Conservation (phyloP, 139 green algal species). For the Mesotaenium endlicherianum region DNA sequence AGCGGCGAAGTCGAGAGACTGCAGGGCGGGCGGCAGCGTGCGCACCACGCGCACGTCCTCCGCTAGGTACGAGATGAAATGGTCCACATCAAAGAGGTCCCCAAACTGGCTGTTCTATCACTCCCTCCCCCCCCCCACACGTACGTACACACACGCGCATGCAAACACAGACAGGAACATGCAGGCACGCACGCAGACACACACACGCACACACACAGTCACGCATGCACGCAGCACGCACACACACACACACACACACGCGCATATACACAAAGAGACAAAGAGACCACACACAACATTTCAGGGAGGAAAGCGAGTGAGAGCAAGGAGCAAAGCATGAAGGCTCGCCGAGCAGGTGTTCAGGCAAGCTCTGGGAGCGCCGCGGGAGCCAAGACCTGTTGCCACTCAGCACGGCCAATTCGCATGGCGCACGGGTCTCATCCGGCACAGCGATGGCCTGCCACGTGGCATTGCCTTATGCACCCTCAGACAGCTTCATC, state of each 20-base stretch:
- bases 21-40: slow-evolving; percentile 1
- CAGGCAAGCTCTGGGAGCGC: neutral
- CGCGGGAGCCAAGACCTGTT: neutral
- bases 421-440: too few species aligned
- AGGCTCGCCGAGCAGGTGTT: neutral
- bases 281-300: neutral
- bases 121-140: neutral
- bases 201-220: too few species aligned
- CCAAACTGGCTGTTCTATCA: slow-evolving; percentile 21
- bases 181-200: neutral
- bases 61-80: slow-evolving; percentile 23
- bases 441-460: too few species aligned
- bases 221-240: too few species aligned
- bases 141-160: neutral
- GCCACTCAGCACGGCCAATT: neutral
- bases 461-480: neutral
- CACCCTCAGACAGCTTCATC: neutral
- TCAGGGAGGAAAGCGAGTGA: neutral
- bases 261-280: too few species aligned
- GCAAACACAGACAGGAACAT: neutral
- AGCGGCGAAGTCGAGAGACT: slow-evolving; percentile 2
- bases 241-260: neutral
- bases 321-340: neutral
- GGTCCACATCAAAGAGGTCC: slow-evolving; percentile 22
- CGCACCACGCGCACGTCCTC: slow-evolving; percentile 1